Conservation (phyloP, 345 rosid genomes). For the Dimocarpus longan region DNA sequence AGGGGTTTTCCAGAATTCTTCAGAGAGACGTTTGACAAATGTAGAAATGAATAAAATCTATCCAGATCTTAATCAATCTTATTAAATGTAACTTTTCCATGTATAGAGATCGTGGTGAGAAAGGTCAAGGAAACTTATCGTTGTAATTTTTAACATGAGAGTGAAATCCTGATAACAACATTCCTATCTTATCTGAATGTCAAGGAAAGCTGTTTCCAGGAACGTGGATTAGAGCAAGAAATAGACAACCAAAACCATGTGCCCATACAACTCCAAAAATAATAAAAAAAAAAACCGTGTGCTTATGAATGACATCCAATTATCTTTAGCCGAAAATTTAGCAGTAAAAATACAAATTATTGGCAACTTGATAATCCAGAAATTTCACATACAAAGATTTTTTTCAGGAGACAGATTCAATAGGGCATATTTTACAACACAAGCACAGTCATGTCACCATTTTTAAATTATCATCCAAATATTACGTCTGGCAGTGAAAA, state of each 20-base stretch:
- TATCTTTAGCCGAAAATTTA: not conserved
- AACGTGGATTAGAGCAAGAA: not conserved
- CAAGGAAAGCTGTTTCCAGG: not conserved
- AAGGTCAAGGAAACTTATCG: not conserved
- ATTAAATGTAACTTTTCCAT: not conserved
- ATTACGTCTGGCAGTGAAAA: not conserved
- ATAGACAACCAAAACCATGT: not conserved
- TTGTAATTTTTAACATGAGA: too few relatives aligned
- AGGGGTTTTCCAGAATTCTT: not conserved
- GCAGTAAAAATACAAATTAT: not conserved
- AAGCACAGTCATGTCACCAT: not conserved
- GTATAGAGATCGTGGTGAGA: not conserved
- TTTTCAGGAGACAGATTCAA: not conserved
- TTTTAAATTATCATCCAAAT: constrained; percentile 2
- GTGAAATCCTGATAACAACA: too few relatives aligned
- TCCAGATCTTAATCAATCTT: too few relatives aligned
- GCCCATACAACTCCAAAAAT: too few relatives aligned
- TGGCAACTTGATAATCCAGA: not conserved
- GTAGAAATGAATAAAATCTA: not conserved
- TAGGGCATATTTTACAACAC: not conserved
- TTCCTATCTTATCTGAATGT: too few relatives aligned
- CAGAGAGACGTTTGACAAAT: not conserved
- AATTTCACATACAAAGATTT: not conserved
- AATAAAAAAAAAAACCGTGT: not conserved
- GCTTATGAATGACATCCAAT: too few relatives aligned